Conservation (phyloP, 306 rosid species). For the Oemleria cerasiformis region DNA sequence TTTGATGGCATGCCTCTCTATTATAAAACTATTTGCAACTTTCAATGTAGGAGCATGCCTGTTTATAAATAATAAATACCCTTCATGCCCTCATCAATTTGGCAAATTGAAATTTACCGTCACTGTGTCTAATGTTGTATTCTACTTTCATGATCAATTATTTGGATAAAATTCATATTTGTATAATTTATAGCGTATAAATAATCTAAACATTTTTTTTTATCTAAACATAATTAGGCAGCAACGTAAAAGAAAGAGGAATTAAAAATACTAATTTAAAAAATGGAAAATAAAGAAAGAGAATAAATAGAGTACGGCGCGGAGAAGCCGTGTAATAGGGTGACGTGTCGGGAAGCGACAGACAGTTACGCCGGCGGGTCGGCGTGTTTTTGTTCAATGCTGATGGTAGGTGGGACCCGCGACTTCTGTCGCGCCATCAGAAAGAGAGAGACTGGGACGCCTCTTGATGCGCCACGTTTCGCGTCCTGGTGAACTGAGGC, state of each 20-base stretch:
- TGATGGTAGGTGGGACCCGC: slow-evolving; percentile 26
- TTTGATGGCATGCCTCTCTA: too few relatives aligned
- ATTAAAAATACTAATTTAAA: neutral
- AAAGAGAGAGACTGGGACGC: neutral
- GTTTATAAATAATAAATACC: neutral
- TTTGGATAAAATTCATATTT: too few relatives aligned
- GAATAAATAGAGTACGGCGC: slow-evolving; percentile 7
- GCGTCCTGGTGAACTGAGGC: neutral
- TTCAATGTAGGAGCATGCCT: neutral
- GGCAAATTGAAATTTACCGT: too few relatives aligned
- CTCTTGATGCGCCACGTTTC: slow-evolving; percentile 28
- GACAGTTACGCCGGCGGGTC: slow-evolving; percentile 46
- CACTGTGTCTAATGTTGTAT: too few relatives aligned
- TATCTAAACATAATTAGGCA: too few relatives aligned
- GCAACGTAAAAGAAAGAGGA: neutral
- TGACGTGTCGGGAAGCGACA: slow-evolving; percentile 52
- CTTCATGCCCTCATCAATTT: neutral
- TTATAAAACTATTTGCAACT: neutral
- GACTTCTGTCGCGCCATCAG: neutral
- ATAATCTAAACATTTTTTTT: too few relatives aligned
- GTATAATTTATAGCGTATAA: too few relatives aligned
- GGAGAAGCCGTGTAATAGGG: slow-evolving; percentile 15
- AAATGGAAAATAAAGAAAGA: neutral
- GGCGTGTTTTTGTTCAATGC: slow-evolving; percentile 27
- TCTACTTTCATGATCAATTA: too few relatives aligned